Evolutionary conservation across 176 grass and related monocot genomes (phyloP).

Genomic region (Triticum dicoccoides): DNA sequence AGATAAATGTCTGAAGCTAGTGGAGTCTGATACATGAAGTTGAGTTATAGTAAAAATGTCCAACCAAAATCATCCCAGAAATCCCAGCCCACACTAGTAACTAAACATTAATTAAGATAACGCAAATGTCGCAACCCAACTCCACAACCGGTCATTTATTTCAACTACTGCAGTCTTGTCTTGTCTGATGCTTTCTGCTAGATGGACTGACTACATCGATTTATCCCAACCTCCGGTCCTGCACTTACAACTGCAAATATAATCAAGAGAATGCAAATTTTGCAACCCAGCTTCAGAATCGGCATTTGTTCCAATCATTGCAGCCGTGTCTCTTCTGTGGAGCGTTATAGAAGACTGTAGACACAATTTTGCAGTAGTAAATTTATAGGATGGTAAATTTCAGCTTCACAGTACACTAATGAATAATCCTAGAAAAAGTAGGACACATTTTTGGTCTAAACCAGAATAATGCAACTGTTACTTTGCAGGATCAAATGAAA

Average conservation of each 20-base stretch:
- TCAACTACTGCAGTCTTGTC: not conserved
- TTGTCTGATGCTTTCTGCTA: not conserved
- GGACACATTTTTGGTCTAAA: not conserved
- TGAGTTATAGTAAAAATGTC: not conserved
- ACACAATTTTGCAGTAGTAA: not conserved
- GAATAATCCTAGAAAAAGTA: not conserved
- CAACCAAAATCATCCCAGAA: not conserved
- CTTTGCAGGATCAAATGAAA: not conserved
- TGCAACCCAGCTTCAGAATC: conserved; percentile 1
- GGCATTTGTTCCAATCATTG: not conserved
- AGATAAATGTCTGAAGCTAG: no score
- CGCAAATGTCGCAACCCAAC: not conserved
- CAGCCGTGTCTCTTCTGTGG: not conserved
- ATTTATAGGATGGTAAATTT: not conserved
- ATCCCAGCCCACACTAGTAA: not conserved
- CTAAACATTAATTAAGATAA: not conserved
- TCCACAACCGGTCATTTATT: not conserved
- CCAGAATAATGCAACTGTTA: not conserved
- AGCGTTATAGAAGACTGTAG: not conserved
- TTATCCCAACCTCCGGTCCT: not conserved
- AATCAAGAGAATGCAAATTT: not conserved
- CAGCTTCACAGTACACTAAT: not conserved
- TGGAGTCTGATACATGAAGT: no score
- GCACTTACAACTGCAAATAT: not conserved
- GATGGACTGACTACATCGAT: not conserved